Evolutionary conservation across 2,329 filamentous ascomycete genomes (phyloP).

Genomic region (Colletotrichum noveboracense): DNA sequence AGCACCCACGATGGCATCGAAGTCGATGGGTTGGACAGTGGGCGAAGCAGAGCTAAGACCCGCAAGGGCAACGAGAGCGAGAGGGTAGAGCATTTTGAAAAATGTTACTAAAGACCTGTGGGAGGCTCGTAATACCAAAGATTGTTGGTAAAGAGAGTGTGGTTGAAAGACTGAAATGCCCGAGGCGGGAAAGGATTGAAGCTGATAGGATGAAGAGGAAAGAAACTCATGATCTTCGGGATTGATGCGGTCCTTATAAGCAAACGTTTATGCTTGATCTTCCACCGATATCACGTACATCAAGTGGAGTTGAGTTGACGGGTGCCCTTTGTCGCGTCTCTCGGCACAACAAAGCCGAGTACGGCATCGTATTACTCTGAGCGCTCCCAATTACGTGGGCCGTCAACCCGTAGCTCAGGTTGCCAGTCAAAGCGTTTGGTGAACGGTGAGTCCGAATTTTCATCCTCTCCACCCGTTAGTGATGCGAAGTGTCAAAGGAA

Average conservation of each 20-base stretch:
- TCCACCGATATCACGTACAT: neutral
- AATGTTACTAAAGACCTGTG: neutral
- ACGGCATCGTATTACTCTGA: neutral
- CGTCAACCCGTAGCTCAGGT: neutral
- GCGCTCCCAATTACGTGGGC: neutral
- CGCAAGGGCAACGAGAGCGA: conserved; percentile 8
- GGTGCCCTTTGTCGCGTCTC: neutral
- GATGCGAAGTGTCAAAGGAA: neutral
- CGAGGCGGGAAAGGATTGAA: neutral
- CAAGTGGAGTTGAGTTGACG: neutral
- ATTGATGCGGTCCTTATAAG: neutral
- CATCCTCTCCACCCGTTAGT: neutral
- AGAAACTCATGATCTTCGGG: neutral
- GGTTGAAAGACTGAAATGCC: neutral
- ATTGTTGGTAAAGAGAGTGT: neutral
- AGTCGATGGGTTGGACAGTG: neutral
- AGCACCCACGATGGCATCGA: neutral
- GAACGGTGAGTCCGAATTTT: neutral
- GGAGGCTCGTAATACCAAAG: neutral
- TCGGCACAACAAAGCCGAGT: conserved; percentile 6
- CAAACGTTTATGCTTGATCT: neutral
- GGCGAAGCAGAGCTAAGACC: conserved; percentile 6
- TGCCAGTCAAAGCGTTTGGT: neutral
- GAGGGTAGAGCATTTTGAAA: neutral
- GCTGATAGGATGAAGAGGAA: neutral